A percentile compares a stretch with the other conserved stretches of the same genome.
These are phyloP conservation scores for Pouteria campechiana DNA, from an alignment of 179 eudicot species.

Conservation along the genomic window DNA sequence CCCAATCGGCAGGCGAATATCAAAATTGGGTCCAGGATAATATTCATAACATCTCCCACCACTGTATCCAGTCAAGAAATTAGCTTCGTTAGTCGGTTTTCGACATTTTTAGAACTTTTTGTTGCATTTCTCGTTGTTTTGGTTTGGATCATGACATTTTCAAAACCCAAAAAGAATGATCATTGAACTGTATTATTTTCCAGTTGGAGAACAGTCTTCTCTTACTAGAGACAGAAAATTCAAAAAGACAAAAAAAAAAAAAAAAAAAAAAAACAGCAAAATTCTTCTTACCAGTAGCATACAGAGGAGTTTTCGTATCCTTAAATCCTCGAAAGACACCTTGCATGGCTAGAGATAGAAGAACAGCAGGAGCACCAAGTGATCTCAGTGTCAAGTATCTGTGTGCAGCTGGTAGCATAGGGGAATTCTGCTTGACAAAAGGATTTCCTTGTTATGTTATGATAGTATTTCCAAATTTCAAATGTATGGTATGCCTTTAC, in stretches of 20 bases:
- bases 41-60: constrained; percentile 67
- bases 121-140: too few relatives aligned
- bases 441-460: too few relatives aligned
- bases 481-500: too few relatives aligned
- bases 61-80: constrained; percentile 23
- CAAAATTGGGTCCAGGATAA: constrained; percentile 80
- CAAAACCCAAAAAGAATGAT: too few relatives aligned
- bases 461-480: too few relatives aligned
- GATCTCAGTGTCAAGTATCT: constrained; percentile 69
- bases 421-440: constrained; percentile 47
- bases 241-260: too few relatives aligned
- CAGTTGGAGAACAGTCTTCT: too few relatives aligned
- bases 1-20: constrained; percentile 70
- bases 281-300: constrained; percentile 62
- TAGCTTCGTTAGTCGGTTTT: neutral
- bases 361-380: constrained; percentile 96
- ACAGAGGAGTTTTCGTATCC: constrained; percentile 93
- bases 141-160: too few relatives aligned
- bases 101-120: too few relatives aligned
- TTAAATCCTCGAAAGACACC: constrained; percentile 92
- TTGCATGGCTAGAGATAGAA: constrained; percentile 96
- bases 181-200: too few relatives aligned
- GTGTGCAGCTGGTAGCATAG: constrained; percentile 75
- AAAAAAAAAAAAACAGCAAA: neutral
- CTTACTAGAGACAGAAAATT: too few relatives aligned